phyloP scores from a whole-genome alignment of 1,139 yeast genomes.

The Pichia sp. region DNA sequence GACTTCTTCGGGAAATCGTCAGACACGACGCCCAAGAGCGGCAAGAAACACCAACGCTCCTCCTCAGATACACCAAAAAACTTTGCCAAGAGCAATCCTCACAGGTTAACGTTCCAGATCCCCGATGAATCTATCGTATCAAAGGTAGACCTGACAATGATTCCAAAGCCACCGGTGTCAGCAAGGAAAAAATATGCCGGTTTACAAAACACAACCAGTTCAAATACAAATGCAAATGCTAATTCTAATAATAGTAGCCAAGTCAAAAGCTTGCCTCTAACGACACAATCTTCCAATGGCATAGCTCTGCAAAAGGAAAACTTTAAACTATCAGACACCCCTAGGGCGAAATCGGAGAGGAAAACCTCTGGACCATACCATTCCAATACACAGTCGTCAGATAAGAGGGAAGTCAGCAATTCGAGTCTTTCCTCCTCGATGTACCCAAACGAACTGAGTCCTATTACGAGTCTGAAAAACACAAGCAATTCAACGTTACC shows the following conservation, averaged over 20 bases:
- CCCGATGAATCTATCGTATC: constrained; percentile 15
- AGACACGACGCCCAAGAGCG: neutral
- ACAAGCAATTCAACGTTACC: constrained; percentile 9
- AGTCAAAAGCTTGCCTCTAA: neutral
- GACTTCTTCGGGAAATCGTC: constrained; percentile 14
- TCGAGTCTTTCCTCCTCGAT: constrained; percentile 13
- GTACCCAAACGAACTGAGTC: constrained; percentile 8
- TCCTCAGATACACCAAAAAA: constrained; percentile 4
- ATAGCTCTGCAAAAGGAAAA: neutral
- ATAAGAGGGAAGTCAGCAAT: constrained; percentile 2
- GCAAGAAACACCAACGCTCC: constrained; percentile 4
- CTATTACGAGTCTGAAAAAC: neutral
- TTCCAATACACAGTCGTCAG: neutral
- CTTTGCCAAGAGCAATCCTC: neutral
- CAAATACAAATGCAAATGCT: neutral
- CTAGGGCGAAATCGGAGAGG: neutral
- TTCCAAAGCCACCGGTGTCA: constrained; percentile 4
- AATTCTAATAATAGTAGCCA: neutral
- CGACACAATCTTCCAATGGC: neutral
- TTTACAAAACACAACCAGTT: neutral
- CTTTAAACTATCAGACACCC: neutral
- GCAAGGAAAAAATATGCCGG: constrained; percentile 2
- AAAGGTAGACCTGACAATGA: constrained; percentile 2
- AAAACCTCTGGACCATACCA: neutral
- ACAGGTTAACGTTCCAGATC: constrained; percentile 10